Percentiles rank a stretch among this genome's conserved stretches.
Evolutionary conservation across 148 eudicot genomes (phyloP).

Genomic region (Dysphania ambrosioides): DNA sequence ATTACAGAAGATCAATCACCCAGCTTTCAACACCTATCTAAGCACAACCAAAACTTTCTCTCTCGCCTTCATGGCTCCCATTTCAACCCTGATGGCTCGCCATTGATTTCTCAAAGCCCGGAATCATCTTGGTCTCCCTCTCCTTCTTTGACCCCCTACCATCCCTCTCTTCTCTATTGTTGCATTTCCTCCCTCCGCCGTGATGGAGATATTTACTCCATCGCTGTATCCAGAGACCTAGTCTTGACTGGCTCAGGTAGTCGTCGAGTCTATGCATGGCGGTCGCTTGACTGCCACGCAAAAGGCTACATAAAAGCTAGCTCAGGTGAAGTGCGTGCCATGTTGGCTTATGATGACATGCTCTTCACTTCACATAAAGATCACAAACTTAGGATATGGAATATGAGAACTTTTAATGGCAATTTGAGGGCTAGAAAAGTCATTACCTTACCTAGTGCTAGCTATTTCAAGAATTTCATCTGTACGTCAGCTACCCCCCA

Average conservation of each 20-base stretch:
- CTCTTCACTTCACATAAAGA: constrained; percentile 58
- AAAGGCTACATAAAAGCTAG: constrained; percentile 42
- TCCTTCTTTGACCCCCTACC: constrained; percentile 38
- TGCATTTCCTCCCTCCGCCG: constrained; percentile 58
- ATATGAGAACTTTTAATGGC: constrained; percentile 15
- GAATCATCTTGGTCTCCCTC: constrained; percentile 52
- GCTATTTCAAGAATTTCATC: constrained; percentile 18
- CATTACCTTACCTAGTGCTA: constrained; percentile 41
- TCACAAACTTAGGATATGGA: constrained; percentile 46
- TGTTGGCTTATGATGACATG: constrained; percentile 42
- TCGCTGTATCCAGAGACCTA: constrained; percentile 29
- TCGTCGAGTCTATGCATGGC: constrained; percentile 51
- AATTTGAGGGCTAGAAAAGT: constrained; percentile 42
- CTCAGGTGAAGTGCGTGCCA: constrained; percentile 43
- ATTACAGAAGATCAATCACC: constrained; percentile 9
- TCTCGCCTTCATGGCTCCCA: neutral
- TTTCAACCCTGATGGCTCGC: constrained; percentile 11
- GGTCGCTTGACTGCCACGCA: constrained; percentile 44
- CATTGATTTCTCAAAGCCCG: constrained; percentile 32
- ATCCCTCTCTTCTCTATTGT: constrained; percentile 42
- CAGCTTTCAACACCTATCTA: constrained; percentile 4
- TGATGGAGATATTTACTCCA: constrained; percentile 50
- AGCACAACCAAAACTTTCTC: neutral
- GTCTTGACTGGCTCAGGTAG: constrained; percentile 54
- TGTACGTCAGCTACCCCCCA: constrained; percentile 19